These are phyloP conservation scores for Halophytophthora polymorphica DNA, from an alignment of 352 stramenopile species.

Conservation along the genomic window DNA sequence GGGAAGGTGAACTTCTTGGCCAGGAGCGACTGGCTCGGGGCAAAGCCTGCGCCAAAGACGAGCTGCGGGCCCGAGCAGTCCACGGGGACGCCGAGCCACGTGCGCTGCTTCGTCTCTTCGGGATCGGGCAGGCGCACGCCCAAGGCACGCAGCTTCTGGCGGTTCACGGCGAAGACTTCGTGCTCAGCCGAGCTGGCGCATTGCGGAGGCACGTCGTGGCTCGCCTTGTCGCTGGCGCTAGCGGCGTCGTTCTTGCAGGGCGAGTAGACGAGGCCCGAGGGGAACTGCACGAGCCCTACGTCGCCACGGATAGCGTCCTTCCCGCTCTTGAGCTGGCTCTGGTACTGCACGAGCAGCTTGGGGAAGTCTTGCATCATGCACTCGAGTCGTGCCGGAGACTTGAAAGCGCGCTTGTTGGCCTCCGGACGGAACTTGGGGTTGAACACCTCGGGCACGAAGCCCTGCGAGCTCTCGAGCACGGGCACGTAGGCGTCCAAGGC, in stretches of 20 bases:
- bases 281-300: constrained; percentile 55
- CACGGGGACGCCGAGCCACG: constrained; percentile 57
- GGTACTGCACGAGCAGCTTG: constrained; percentile 47
- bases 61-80: constrained; percentile 41
- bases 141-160: constrained; percentile 30
- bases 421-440: constrained; percentile 55
- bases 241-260: constrained; percentile 70
- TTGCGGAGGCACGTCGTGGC: constrained; percentile 54
- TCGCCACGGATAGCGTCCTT: constrained; percentile 8
- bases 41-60: constrained; percentile 40
- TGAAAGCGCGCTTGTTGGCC: constrained; percentile 43
- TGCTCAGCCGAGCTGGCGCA: constrained; percentile 63
- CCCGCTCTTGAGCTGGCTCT: constrained; percentile 16
- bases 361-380: constrained; percentile 84
- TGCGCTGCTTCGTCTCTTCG: constrained; percentile 12
- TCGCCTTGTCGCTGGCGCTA: constrained; percentile 48
- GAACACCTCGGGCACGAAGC: constrained; percentile 67
- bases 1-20: constrained; percentile 29
- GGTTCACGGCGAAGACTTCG: constrained; percentile 55
- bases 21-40: constrained; percentile 27
- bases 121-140: constrained; percentile 17
- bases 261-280: constrained; percentile 59
- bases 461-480: constrained; percentile 43
- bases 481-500: constrained; percentile 46
- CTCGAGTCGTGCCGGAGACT: constrained; percentile 60